These are phyloP conservation scores for Venturiaceae sp. DNA, from an alignment of 2,329 filamentous ascomycete species.

Conservation along the genomic window DNA sequence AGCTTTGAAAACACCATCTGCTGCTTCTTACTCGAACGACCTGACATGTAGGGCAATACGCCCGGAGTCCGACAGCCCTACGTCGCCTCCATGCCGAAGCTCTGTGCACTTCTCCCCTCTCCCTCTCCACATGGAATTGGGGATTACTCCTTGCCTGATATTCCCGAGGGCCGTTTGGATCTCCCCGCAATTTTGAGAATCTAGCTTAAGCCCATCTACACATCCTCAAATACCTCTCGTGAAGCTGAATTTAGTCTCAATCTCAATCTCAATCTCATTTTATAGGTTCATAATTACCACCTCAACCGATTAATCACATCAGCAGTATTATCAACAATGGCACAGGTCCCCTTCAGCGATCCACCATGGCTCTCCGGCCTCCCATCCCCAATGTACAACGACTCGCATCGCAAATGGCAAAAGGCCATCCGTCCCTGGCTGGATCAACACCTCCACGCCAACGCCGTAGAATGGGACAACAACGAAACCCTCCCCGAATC, in stretches of 20 bases:
- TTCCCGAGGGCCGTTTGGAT: neutral
- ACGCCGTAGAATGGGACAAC: conserved; percentile 62
- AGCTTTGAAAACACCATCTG: neutral
- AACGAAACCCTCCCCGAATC: conserved; percentile 52
- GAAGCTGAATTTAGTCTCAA: neutral
- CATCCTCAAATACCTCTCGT: neutral
- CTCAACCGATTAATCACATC: neutral
- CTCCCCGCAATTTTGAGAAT: neutral
- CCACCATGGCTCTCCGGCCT: conserved; percentile 61
- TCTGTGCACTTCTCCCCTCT: neutral
- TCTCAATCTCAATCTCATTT: too few relatives aligned
- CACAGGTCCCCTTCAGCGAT: conserved; percentile 56
- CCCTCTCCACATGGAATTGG: neutral
- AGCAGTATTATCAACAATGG: conserved; percentile 1
- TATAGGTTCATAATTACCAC: too few relatives aligned
- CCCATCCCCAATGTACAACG: conserved; percentile 62
- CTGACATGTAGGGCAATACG: neutral
- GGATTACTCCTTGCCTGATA: neutral
- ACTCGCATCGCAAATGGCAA: conserved; percentile 57
- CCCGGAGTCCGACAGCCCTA: neutral
- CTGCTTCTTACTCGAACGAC: neutral
- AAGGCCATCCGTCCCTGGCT: conserved; percentile 58
- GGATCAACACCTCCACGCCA: conserved; percentile 48
- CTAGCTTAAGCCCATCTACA: neutral
- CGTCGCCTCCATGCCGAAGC: neutral